A percentile compares a stretch with the other conserved stretches of the same genome.
Conservation (phyloP, 768 basidiomycete genomes). For the Cyathus striatus region DNA sequence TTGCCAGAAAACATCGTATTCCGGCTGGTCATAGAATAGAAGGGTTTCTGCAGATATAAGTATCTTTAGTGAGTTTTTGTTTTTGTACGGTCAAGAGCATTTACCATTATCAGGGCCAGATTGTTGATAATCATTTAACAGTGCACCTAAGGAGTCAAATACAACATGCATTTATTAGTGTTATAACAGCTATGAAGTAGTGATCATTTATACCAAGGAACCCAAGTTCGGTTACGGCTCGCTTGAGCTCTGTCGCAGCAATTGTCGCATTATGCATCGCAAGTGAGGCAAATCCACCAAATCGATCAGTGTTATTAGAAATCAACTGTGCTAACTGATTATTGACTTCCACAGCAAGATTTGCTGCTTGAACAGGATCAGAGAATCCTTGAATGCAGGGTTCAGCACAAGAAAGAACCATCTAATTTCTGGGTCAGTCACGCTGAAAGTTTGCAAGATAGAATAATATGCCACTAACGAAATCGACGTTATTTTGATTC, state of each 20-base stretch:
- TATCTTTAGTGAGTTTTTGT: not conserved
- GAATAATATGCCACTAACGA: too few species aligned
- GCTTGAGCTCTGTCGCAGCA: slow-evolving; percentile 32
- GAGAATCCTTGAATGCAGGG: slow-evolving; percentile 35
- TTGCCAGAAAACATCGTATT: slow-evolving; percentile 34
- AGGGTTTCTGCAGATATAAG: slow-evolving; percentile 19
- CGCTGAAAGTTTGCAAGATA: not conserved
- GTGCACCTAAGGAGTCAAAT: slow-evolving; percentile 17
- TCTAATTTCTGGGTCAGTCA: slow-evolving; percentile 15
- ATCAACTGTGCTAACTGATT: slow-evolving; percentile 31
- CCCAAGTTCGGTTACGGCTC: slow-evolving; percentile 33
- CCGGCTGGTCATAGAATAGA: slow-evolving; percentile 31
- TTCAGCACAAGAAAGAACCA: slow-evolving; percentile 31
- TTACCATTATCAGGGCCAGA: slow-evolving; percentile 32
- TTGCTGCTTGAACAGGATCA: slow-evolving; percentile 25
- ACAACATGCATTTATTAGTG: slow-evolving; percentile 3
- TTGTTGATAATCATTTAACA: slow-evolving; percentile 41
- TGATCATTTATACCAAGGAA: slow-evolving; percentile 21
- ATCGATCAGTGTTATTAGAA: slow-evolving; percentile 31
- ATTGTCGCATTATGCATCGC: slow-evolving; percentile 39
- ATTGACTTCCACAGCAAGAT: slow-evolving; percentile 28
- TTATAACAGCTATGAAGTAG: not conserved
- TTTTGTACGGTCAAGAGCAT: not conserved
- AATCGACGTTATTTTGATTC: slow-evolving; percentile 32
- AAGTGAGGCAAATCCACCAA: slow-evolving; percentile 36